A percentile compares a stretch with the other conserved stretches of the same genome.
phyloP scores from a whole-genome alignment of 2,329 filamentous ascomycete species.

The Aspergillus nomiae region DNA sequence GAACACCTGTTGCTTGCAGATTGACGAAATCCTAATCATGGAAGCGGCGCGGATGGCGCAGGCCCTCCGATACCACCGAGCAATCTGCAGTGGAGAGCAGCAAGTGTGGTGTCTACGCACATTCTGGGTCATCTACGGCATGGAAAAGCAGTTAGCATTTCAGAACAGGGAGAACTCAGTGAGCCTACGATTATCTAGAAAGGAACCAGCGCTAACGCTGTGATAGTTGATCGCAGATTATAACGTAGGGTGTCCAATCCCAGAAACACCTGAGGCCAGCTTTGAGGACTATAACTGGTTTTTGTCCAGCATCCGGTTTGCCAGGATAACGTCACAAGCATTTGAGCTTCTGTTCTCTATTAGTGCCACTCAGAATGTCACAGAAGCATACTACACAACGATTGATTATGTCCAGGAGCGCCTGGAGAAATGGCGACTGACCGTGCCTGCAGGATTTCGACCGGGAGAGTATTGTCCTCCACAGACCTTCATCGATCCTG shows the following conservation, averaged over 20 bases:
- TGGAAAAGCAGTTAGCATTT: slow-evolving; percentile 42
- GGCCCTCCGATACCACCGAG: neutral
- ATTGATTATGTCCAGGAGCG: neutral
- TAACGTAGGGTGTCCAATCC: slow-evolving; percentile 42
- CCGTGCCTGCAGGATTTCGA: neutral
- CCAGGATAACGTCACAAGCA: slow-evolving; percentile 33
- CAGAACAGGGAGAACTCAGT: slow-evolving; percentile 35
- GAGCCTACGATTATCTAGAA: slow-evolving; percentile 5
- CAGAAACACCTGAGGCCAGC: slow-evolving; percentile 33
- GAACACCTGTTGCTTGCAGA: slow-evolving; percentile 3
- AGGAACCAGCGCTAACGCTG: neutral
- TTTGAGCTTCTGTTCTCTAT: slow-evolving; percentile 39
- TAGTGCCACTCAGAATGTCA: slow-evolving; percentile 26
- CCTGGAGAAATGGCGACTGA: neutral
- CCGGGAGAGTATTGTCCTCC: slow-evolving; percentile 7
- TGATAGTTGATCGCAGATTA: slow-evolving; percentile 29
- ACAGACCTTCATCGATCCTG: slow-evolving; percentile 7
- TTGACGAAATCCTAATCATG: neutral
- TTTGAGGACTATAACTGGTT: slow-evolving; percentile 41
- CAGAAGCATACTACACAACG: neutral
- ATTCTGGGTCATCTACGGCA: slow-evolving; percentile 44
- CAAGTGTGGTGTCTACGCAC: slow-evolving; percentile 22
- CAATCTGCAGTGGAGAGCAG: neutral
- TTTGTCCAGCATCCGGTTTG: slow-evolving; percentile 30
- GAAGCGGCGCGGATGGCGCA: neutral